Conservation (phyloP, 495 filamentous ascomycete species). For the Hypoxylon crocopeplum region DNA sequence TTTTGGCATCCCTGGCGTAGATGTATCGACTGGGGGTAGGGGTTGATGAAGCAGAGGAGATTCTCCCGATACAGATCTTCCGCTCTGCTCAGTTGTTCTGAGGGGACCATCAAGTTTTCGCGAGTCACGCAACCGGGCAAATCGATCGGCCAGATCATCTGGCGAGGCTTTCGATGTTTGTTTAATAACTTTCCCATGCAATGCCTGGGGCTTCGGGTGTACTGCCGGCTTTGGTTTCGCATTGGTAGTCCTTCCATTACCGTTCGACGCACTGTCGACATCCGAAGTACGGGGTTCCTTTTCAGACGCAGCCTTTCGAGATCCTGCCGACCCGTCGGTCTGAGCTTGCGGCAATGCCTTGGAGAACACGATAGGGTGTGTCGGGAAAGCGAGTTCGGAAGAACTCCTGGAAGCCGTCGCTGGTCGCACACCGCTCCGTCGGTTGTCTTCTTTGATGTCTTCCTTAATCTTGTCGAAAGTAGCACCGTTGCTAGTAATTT, state of each 20-base stretch:
- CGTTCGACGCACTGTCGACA: neutral
- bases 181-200: conserved; percentile 63
- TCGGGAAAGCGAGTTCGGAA: neutral
- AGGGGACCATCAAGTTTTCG: conserved; percentile 11
- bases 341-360: conserved; percentile 1
- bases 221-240: conserved; percentile 56
- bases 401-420: conserved; percentile 15
- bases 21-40: conserved; percentile 62
- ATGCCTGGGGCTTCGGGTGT: conserved; percentile 67
- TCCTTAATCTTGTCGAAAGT: conserved; percentile 66
- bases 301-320: neutral
- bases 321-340: conserved; percentile 9
- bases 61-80: conserved; percentile 45
- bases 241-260: neutral
- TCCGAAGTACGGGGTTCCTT: neutral
- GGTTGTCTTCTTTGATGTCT: conserved; percentile 72
- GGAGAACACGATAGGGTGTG: conserved; percentile 8
- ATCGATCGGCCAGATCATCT: conserved; percentile 62
- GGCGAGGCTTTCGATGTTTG: conserved; percentile 21
- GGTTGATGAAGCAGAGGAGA: conserved; percentile 62
- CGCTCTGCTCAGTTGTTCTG: conserved; percentile 37
- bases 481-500: conserved; percentile 49
- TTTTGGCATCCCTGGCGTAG: conserved; percentile 67
- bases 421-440: conserved; percentile 57
- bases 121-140: conserved; percentile 61